These are phyloP conservation scores for Malbranchea cinnamomea DNA, from an alignment of 2,329 filamentous ascomycete genomes.

Conservation along the genomic window DNA sequence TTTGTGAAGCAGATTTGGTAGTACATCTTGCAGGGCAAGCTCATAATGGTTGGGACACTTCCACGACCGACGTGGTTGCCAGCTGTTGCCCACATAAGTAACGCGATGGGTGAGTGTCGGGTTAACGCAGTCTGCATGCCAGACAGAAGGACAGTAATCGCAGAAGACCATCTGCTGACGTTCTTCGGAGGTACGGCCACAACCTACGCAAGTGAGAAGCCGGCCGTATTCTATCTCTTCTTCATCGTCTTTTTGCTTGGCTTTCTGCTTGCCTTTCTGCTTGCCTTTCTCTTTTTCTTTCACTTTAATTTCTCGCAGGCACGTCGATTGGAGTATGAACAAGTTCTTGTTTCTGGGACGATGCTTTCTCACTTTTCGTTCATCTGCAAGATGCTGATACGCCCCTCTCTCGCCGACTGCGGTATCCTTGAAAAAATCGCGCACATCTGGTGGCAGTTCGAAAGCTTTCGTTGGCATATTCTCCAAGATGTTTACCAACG, in stretches of 20 bases:
- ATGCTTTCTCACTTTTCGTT: conserved; percentile 10
- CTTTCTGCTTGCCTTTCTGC: too few relatives aligned
- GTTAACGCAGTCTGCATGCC: conserved; percentile 87
- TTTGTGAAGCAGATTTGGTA: conserved; percentile 13
- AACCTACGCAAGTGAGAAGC: conserved; percentile 61
- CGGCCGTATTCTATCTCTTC: conserved; percentile 33
- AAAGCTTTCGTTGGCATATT: conserved; percentile 58
- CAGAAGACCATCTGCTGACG: conserved; percentile 70
- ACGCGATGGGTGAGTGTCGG: conserved; percentile 71
- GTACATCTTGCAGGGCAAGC: conserved; percentile 43
- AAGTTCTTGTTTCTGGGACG: conserved; percentile 8
- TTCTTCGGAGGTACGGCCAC: conserved; percentile 48
- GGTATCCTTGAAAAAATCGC: conserved; percentile 67
- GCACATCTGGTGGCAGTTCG: conserved; percentile 53
- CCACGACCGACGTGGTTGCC: conserved; percentile 55
- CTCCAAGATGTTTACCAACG: conserved; percentile 50
- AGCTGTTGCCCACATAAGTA: conserved; percentile 32
- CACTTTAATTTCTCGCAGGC: too few relatives aligned
- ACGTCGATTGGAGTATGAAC: too few relatives aligned
- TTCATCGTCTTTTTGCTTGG: neutral
- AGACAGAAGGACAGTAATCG: conserved; percentile 65
- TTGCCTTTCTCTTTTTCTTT: too few relatives aligned
- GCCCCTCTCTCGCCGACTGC: conserved; percentile 61
- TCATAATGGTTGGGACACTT: conserved; percentile 79
- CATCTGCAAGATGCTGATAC: conserved; percentile 51